phyloP scores from a whole-genome alignment of 805 yeast species.

The Wickerhamomyces rabaulensis region DNA sequence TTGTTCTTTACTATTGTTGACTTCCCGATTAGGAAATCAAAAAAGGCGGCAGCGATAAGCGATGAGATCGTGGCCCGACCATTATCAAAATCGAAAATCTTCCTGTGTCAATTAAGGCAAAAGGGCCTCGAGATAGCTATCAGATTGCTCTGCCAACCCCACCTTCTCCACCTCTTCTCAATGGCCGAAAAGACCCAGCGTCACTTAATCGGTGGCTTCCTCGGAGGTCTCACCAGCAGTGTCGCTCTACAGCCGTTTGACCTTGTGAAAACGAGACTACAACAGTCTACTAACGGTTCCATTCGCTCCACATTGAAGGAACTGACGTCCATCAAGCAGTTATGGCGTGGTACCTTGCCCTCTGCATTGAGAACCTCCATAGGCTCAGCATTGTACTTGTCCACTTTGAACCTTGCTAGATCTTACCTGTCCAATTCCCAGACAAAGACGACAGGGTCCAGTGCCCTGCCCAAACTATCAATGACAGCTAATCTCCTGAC shows the following conservation, averaged over 20 bases:
- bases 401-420: constrained; percentile 63
- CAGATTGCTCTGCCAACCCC: too few species aligned
- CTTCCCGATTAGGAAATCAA: background rate
- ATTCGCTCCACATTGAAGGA: constrained; percentile 31
- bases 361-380: constrained; percentile 85
- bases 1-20: too few species aligned
- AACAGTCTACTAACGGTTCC: constrained; percentile 42
- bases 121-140: too few species aligned
- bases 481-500: constrained; percentile 64
- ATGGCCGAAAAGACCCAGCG: background rate
- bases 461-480: constrained; percentile 65
- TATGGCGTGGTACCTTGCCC: constrained; percentile 95
- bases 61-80: background rate
- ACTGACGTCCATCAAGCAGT: constrained; percentile 35
- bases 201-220: constrained; percentile 76
- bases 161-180: too few species aligned
- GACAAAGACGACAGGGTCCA: constrained; percentile 13
- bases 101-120: too few species aligned
- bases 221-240: constrained; percentile 81
- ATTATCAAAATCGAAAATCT: too few species aligned
- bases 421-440: constrained; percentile 36
- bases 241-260: constrained; percentile 84
- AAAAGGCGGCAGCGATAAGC: too few species aligned
- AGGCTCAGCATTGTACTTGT: constrained; percentile 83
- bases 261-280: constrained; percentile 80